Base-by-base conservation (phyloP, 2,329 filamentous ascomycete species). In the Fusarium miscanthi region DNA sequence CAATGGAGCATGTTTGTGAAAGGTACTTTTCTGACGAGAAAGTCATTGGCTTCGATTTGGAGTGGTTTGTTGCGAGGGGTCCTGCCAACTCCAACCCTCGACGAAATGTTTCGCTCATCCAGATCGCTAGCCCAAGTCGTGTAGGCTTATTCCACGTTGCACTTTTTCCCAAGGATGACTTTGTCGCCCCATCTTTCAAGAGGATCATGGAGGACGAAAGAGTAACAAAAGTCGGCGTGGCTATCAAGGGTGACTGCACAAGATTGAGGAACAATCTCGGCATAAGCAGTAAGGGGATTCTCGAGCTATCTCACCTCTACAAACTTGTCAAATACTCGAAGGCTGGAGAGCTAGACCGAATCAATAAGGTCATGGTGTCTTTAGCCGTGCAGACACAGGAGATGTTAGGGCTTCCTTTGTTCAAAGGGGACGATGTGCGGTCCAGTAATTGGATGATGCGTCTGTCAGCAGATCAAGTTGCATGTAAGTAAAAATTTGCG, bases 31-130 rank as follows among this genome's bases (percentile, higher is more conserved):
- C 90, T 42, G 74, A 87, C 31, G 90, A 96, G 76, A 85, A 89
- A 42, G 82, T 97, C 5, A 80, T 98, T n/a, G 95, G 95, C 0
- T 94, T 98, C 69, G 95, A 98, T 77, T 87, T 98, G 69, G 95
- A 98, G 83, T 98, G 95, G 95, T 86, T 89, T 58, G 72, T 84
- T 3, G 83, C 87, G 10, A 85, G 89, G 1, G 83, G 78, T 10
- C 84, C 79, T 25, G 75, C 72, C 12, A 66, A 17, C 30, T 79
- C 85, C 5, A 84, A 86, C 6, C 82, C 90, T 8, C 91, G 92
- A 72, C 85, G 87, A 57, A 94, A 94, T 68, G 88, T 97, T 11
- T 95, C 93, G 0, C 82, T 98, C 41, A 91, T 98, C 46, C 95
- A 98, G 80, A 81, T 98, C 27, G 94, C 95, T 2, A 93, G 90